Evolutionary conservation across 2,329 filamentous ascomycete genomes (phyloP).

Genomic region (Fusarium pseudoanthophilum): DNA sequence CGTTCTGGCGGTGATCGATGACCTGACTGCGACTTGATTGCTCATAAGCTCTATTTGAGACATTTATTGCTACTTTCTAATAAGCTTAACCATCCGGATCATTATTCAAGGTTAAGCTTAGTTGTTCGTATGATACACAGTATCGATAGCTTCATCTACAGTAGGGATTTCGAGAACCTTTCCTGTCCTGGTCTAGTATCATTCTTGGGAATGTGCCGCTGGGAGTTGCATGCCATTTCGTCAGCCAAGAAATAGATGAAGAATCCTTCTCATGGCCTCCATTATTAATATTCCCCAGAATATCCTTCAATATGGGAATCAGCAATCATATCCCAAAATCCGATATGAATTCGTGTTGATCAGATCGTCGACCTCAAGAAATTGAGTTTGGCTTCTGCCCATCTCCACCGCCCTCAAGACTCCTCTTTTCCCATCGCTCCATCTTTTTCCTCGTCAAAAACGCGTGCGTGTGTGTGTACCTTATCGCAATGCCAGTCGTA

Average conservation of each 20-base stretch:
- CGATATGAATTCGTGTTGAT: background rate
- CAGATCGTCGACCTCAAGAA: background rate
- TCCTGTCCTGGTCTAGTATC: background rate
- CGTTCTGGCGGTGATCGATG: fast-evolving
- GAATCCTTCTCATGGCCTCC: background rate
- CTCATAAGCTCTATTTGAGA: background rate
- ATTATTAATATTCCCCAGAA: fast-evolving
- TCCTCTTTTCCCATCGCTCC: slow-evolving; percentile 18
- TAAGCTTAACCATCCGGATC: background rate
- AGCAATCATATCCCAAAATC: fast-evolving
- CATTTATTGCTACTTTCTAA: background rate
- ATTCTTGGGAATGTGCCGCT: background rate
- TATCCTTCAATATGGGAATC: fast-evolving
- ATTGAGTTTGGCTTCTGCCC: background rate
- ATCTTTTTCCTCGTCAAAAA: background rate
- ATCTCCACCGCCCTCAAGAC: background rate
- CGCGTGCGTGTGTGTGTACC: background rate
- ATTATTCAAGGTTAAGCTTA: background rate
- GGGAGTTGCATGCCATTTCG: background rate
- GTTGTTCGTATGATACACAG: background rate
- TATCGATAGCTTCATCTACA: background rate
- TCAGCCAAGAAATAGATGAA: background rate
- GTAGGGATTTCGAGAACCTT: background rate
- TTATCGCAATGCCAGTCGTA: slow-evolving; percentile 26
- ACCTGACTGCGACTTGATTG: no score